These are phyloP conservation scores for Tylopilus felleus DNA, from an alignment of 768 basidiomycete species.

Conservation along the genomic window DNA sequence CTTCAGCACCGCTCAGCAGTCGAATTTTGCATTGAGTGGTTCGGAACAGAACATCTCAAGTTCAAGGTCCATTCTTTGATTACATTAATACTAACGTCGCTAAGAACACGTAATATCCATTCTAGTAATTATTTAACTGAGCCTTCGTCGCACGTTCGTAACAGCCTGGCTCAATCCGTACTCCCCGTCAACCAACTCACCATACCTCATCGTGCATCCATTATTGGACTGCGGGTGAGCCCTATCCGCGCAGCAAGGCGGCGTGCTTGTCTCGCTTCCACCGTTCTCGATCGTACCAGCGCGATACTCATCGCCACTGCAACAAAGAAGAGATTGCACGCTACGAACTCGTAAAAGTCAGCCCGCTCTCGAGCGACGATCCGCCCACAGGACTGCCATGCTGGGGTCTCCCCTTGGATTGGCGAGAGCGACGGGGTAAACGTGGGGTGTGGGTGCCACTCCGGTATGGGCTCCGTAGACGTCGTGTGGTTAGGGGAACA, in stretches of 20 bases:
- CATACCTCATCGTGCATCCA: constrained; percentile 11
- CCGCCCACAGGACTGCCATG: constrained; percentile 93
- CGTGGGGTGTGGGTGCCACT: constrained; percentile 11
- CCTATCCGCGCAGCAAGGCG: constrained; percentile 87
- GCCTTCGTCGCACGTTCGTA: constrained; percentile 8
- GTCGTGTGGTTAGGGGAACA: constrained; percentile 46
- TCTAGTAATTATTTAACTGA: background rate
- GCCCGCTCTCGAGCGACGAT: constrained; percentile 73
- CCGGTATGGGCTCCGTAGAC: constrained; percentile 19
- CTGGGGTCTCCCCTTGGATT: constrained; percentile 57
- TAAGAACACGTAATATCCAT: background rate
- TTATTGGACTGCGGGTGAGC: constrained; percentile 41
- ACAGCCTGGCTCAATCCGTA: background rate
- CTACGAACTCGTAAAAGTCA: constrained; percentile 90
- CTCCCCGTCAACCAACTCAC: constrained; percentile 5
- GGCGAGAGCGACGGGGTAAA: constrained; percentile 10
- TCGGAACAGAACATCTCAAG: background rate
- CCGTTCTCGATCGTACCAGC: constrained; percentile 61
- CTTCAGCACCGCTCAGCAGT: background rate
- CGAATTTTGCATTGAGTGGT: background rate
- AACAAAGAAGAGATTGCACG: constrained; percentile 75
- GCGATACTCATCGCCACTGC: constrained; percentile 62
- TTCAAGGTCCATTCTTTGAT: background rate
- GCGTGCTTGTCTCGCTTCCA: constrained; percentile 73
- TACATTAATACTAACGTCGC: background rate